phyloP scores from a whole-genome alignment of 768 basidiomycete species.

The Russula ochroleuca region DNA sequence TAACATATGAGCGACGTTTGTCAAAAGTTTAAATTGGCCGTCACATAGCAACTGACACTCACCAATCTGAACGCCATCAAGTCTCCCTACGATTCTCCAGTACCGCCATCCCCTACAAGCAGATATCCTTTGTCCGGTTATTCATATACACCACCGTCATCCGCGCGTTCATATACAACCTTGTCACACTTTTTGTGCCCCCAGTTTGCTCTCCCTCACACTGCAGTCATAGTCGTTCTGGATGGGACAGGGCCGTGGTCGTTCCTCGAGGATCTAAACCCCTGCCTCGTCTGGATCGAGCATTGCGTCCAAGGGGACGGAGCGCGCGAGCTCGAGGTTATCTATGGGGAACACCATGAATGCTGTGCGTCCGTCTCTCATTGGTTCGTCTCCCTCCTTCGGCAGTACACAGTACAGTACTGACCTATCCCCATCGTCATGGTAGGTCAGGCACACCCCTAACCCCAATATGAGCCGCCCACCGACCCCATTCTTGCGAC shows the following conservation, averaged over 20 bases:
- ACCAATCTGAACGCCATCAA: too few relatives aligned
- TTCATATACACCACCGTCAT: constrained; percentile 89
- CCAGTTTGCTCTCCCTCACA: constrained; percentile 58
- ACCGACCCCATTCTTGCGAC: constrained; percentile 58
- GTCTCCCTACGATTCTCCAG: too few relatives aligned
- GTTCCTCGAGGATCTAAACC: constrained; percentile 78
- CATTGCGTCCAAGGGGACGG: constrained; percentile 68
- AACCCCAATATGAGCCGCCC: constrained; percentile 83
- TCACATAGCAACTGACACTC: too few relatives aligned
- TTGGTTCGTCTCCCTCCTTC: neutral
- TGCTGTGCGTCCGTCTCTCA: constrained; percentile 51
- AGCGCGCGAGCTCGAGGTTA: constrained; percentile 66
- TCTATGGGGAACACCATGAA: constrained; percentile 71
- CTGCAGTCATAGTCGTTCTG: constrained; percentile 75
- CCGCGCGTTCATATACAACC: constrained; percentile 60
- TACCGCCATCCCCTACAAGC: too few relatives aligned
- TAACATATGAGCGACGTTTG: too few relatives aligned
- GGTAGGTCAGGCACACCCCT: constrained; percentile 80
- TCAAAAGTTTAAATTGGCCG: too few relatives aligned
- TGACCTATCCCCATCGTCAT: neutral
- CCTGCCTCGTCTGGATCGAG: constrained; percentile 86
- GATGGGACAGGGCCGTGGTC: constrained; percentile 96
- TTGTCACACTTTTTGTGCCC: constrained; percentile 79
- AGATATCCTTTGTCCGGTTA: constrained; percentile 71
- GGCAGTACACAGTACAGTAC: neutral